Evolutionary conservation across 2,329 filamentous ascomycete species (phyloP).

Genomic region (Aureobasidium musti): DNA sequence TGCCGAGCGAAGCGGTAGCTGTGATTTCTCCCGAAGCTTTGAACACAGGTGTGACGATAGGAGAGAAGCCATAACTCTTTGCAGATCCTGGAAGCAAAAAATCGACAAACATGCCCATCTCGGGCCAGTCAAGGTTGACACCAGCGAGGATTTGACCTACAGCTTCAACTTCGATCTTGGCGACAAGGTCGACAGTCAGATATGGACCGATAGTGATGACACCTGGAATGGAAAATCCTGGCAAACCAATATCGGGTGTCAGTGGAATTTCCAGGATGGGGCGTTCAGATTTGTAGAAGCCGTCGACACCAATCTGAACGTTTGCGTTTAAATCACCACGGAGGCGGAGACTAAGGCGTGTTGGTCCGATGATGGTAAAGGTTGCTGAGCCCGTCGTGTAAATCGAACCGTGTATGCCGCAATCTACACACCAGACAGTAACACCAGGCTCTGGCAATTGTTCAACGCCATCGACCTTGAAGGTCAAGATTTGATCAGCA

Average conservation of each 20-base stretch:
- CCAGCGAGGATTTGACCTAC: neutral
- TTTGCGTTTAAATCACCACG: neutral
- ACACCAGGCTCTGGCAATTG: neutral
- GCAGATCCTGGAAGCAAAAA: neutral
- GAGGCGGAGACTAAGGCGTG: neutral
- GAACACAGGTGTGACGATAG: neutral
- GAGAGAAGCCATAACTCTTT: conserved; percentile 3
- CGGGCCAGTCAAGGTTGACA: conserved; percentile 1
- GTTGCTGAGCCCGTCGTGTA: neutral
- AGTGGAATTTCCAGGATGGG: neutral
- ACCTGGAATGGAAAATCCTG: neutral
- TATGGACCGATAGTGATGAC: conserved; percentile 1
- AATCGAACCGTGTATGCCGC: neutral
- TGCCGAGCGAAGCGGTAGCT: neutral
- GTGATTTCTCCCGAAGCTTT: neutral
- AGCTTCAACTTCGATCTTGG: neutral
- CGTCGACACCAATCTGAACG: neutral
- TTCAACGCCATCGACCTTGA: neutral
- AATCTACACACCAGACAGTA: neutral
- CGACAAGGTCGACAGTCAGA: neutral
- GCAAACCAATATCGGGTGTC: neutral
- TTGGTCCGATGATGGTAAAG: neutral
- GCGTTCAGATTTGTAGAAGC: neutral
- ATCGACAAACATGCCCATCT: conserved; percentile 5
- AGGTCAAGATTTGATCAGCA: neutral